Evolutionary conservation across 2,329 filamentous ascomycete species (phyloP), one percentile per base, ranked within the genome.

Genomic region (Colletotrichum somersetense): DNA sequence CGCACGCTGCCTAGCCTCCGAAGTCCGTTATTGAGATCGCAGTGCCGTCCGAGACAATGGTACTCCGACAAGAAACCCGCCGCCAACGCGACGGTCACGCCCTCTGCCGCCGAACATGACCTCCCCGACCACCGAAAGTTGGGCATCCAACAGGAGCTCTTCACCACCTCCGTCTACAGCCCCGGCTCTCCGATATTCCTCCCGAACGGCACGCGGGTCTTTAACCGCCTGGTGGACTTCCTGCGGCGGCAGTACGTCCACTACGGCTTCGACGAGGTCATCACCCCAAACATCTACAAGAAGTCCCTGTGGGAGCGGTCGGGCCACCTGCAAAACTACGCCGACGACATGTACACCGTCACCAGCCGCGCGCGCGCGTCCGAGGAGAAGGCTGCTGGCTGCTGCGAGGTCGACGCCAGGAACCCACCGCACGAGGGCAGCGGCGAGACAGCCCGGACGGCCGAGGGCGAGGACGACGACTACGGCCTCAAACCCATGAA

Each of bases 401-500:
- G 78, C 67, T 79, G 84, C 67, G 81, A 78, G 59, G 38, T 33
- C 16, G n/a, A 26, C n/a, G 80, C 83, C 14, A 72, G 72, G 38
- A 64, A 68, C 26, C 74, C 35, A 30, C 75, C 62, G 67, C 52
- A 55, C 44, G 69, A 68, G 33, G 58, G 69, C 38, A 50, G 77
- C 72, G 33, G 52, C 72, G 55, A 75, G 75, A 57, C 62, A 16
- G 53, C 58, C 40, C 59, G 67, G 46, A 50, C 53, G 12, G 70
- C 76, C 0, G 78, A 79, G 26, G 89, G 91, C 73, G 89, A 92
- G 73, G 87, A 89, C 73, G 90, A 91, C 74, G 92, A 93, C 74
- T 97, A 93, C 81, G 93, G 93, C 23, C 84, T 97, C 76, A 97
- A 97, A 81, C 94, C 94, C 18, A 97, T 97, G 94, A 97, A 97